A percentile compares a stretch with the other conserved stretches of the same genome.
phyloP scores from a whole-genome alignment of 225 moss, liverwort and hornwort genomes.

The Pleurozium schreberi region DNA sequence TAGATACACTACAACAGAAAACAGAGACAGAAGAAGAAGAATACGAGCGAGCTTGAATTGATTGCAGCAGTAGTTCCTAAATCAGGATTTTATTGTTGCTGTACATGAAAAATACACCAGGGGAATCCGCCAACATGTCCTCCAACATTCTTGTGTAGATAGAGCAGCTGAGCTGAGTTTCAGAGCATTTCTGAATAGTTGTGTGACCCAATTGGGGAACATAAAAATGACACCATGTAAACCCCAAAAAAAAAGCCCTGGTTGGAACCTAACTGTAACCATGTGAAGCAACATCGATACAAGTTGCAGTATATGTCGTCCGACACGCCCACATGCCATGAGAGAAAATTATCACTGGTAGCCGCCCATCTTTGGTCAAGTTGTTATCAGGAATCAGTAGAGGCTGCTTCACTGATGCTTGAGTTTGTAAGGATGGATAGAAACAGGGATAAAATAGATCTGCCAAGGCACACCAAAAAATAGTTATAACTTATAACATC shows the following conservation, averaged over 20 bases:
- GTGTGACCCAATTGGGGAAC: conserved; percentile 32
- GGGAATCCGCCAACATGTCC: not conserved
- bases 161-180: conserved; percentile 11
- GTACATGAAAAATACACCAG: not conserved
- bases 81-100: conserved; percentile 7
- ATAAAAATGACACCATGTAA: conserved; percentile 20
- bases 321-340: conserved; percentile 95
- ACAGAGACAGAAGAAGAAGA: not conserved
- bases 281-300: conserved; percentile 80
- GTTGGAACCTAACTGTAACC: conserved; percentile 63
- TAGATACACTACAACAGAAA: not conserved
- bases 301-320: conserved; percentile 78
- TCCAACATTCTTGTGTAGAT: conserved; percentile 41
- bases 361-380: conserved; percentile 48
- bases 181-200: conserved; percentile 51
- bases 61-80: not conserved
- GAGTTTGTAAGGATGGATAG: conserved; percentile 47
- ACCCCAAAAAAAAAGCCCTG: too few relatives aligned
- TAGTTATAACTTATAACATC: not conserved
- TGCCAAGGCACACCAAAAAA: not conserved
- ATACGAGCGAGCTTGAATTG: not conserved
- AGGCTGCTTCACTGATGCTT: conserved; percentile 63
- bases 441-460: conserved; percentile 38
- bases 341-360: conserved; percentile 84
- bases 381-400: conserved; percentile 43